Evolutionary conservation across 2,329 filamentous ascomycete species (phyloP).

Genomic region (Bipolaris cookei): DNA sequence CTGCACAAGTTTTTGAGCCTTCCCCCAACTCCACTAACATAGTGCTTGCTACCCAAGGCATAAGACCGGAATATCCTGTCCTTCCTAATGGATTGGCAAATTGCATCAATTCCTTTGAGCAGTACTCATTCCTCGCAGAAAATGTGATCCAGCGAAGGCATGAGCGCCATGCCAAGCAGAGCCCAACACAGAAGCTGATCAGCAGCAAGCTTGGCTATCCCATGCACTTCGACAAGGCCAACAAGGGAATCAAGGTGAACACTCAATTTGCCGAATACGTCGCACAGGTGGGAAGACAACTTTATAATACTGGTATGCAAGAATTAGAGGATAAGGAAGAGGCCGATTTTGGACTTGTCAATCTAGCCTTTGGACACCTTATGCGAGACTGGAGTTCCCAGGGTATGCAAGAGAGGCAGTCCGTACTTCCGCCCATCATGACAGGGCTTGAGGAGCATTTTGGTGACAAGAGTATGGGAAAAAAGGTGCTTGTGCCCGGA

Average conservation of each 20-base stretch:
- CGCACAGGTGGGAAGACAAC: conserved; percentile 6
- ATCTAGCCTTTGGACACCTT: conserved; percentile 12
- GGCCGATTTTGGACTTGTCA: conserved; percentile 7
- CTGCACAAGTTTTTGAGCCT: background rate
- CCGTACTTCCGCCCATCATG: conserved; percentile 14
- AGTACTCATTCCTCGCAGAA: background rate
- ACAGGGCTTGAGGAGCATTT: conserved; percentile 12
- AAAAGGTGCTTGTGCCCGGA: conserved; percentile 15
- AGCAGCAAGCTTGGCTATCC: conserved; percentile 15
- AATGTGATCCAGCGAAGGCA: background rate
- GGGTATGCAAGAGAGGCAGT: conserved; percentile 12
- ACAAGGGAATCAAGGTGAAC: conserved; percentile 14
- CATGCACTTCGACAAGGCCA: conserved; percentile 11
- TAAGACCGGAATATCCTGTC: background rate
- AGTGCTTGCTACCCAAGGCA: background rate
- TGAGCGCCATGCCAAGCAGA: conserved; percentile 8
- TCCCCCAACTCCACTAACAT: background rate
- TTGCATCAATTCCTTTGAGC: background rate
- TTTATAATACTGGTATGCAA: conserved; percentile 9
- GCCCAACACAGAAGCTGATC: conserved; percentile 9
- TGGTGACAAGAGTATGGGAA: conserved; percentile 2
- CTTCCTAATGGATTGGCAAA: background rate
- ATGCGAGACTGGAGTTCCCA: conserved; percentile 14
- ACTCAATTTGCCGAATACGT: conserved; percentile 8
- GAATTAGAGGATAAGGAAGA: conserved; percentile 11